Evolutionary conservation across 805 yeast genomes (phyloP).

Genomic region (Candida insectalens): DNA sequence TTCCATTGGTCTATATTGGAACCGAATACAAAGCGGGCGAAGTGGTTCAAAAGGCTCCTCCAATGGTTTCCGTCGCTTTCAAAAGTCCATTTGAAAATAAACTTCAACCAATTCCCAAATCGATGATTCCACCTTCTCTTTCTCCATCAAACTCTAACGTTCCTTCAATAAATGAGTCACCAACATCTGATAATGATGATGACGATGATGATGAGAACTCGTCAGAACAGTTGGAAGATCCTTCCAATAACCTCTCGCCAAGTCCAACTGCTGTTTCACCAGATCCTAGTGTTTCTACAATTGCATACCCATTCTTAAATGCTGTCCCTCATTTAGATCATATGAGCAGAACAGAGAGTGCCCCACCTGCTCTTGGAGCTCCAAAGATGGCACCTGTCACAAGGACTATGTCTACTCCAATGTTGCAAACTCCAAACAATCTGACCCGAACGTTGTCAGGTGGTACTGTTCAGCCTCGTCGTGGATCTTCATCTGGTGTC

Average conservation of each 20-base stretch:
- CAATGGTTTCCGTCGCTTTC: neutral
- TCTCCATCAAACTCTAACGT: neutral
- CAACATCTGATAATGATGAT: neutral
- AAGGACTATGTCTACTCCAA: conserved; percentile 8
- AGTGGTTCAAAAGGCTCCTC: neutral
- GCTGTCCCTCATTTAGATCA: conserved; percentile 2
- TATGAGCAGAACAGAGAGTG: conserved; percentile 1
- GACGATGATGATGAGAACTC: neutral
- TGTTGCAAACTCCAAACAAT: neutral
- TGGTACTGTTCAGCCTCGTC: no score
- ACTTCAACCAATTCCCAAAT: conserved; percentile 4
- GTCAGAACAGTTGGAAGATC: neutral
- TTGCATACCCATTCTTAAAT: conserved; percentile 1
- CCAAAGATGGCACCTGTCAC: neutral
- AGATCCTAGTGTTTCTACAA: neutral
- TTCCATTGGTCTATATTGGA: conserved; percentile 20
- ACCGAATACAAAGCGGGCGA: conserved; percentile 5
- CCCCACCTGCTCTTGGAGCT: neutral
- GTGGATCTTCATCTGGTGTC: neutral
- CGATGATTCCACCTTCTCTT: no score
- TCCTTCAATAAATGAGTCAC: neutral
- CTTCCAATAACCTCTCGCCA: no score
- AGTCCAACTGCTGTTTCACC: neutral
- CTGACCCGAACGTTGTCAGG: no score
- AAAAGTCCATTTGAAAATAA: neutral